Evolutionary conservation across 148 eudicot genomes (phyloP).

Genomic region (Linanthus parryae): DNA sequence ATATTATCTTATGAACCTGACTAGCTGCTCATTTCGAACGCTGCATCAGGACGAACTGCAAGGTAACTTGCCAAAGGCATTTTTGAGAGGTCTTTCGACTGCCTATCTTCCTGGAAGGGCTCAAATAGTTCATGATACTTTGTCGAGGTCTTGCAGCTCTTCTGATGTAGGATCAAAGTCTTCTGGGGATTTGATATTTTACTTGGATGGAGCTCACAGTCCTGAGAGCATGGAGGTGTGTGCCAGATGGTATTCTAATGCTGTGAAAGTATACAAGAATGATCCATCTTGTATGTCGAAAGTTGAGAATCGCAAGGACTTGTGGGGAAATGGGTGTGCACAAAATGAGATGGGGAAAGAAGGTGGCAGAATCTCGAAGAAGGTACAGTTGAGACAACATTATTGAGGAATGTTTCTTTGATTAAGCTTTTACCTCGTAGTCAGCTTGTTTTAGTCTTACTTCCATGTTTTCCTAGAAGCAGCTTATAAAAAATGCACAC

Average conservation of each 20-base stretch:
- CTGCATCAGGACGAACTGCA: conserved; percentile 32
- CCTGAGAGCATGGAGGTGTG: conserved; percentile 93
- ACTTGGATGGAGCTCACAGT: conserved; percentile 89
- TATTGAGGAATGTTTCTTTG: no score
- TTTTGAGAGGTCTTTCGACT: conserved; percentile 72
- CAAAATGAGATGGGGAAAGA: conserved; percentile 18
- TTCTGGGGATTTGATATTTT: conserved; percentile 55
- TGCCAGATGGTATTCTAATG: conserved; percentile 69
- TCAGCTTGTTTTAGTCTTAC: no score
- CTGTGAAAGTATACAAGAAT: conserved; percentile 34
- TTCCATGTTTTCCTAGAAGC: no score
- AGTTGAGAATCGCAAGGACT: conserved; percentile 14
- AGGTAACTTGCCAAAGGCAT: conserved; percentile 51
- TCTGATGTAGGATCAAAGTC: conserved; percentile 12
- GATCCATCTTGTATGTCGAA: conserved; percentile 19
- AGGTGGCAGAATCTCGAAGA: conserved; percentile 25
- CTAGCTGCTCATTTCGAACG: conserved; percentile 10
- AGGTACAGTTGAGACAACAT: no score
- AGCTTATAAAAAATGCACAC: no score
- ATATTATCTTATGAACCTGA: no score
- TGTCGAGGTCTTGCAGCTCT: conserved; percentile 13
- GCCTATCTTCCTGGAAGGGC: conserved; percentile 84
- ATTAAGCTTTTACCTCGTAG: no score
- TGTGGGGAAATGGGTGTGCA: conserved; percentile 24
- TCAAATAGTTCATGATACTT: conserved; percentile 53